Conservation (phyloP, 495 filamentous ascomycete genomes). For the Penicillium robsamsonii region DNA sequence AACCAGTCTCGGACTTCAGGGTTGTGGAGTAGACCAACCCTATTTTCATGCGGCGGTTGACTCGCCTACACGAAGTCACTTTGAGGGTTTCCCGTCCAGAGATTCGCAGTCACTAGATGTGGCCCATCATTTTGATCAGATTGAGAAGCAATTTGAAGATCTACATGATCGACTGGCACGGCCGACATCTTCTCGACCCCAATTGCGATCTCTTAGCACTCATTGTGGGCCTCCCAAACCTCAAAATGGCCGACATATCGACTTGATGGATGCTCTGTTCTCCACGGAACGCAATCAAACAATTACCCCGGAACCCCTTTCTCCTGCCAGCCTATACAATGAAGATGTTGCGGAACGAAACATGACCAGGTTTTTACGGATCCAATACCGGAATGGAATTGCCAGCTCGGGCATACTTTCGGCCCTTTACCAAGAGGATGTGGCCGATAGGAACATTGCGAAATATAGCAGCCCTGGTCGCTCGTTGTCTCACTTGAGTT, state of each 20-base stretch:
- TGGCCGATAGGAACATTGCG: slow-evolving; percentile 44
- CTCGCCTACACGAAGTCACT: slow-evolving; percentile 13
- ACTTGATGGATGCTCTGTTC: slow-evolving; percentile 42
- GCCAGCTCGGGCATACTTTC: slow-evolving; percentile 34
- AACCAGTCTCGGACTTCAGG: slow-evolving; percentile 12
- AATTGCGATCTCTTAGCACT: slow-evolving; percentile 16
- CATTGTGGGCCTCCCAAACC: slow-evolving; percentile 8
- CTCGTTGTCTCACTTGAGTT: slow-evolving; percentile 28
- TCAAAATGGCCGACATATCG: slow-evolving; percentile 37
- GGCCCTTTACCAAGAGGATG: slow-evolving; percentile 44
- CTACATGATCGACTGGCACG: slow-evolving; percentile 36
- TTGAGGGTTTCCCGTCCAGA: slow-evolving; percentile 13
- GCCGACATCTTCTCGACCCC: slow-evolving; percentile 31
- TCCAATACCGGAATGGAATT: slow-evolving; percentile 23
- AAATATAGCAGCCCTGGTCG: slow-evolving; percentile 23
- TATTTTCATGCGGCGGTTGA: slow-evolving; percentile 12
- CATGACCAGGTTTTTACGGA: slow-evolving; percentile 40
- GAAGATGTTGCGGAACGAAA: slow-evolving; percentile 51
- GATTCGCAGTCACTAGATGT: slow-evolving; percentile 23
- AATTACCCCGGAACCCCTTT: slow-evolving; percentile 17
- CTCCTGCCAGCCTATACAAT: slow-evolving; percentile 41
- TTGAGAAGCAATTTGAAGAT: slow-evolving; percentile 44
- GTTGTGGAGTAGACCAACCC: slow-evolving; percentile 4
- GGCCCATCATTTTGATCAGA: slow-evolving; percentile 37
- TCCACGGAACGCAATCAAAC: slow-evolving; percentile 29